phyloP scores from a whole-genome alignment of 805 yeast genomes.

The Saccharomycopsis sp. region DNA sequence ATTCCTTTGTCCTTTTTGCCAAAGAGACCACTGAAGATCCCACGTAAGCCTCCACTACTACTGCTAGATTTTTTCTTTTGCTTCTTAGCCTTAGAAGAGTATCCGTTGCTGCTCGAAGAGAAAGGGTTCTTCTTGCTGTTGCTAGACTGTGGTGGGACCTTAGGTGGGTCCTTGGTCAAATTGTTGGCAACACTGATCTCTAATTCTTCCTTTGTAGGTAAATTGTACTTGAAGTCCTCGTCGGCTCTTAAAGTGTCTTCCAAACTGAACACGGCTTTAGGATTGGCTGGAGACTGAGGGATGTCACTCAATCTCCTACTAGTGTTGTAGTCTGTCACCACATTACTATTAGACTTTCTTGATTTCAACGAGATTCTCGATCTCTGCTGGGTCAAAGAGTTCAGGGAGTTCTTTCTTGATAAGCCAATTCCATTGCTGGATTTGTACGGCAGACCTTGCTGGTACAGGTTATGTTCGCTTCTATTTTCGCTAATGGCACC shows the following conservation, averaged over 20 bases:
- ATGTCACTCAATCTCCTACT: not conserved
- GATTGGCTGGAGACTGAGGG: not conserved
- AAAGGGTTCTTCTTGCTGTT: not conserved
- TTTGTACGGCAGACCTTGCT: not conserved
- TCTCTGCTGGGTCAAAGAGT: not conserved
- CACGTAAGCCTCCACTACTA: constrained; percentile 8
- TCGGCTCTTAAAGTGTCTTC: constrained; percentile 19
- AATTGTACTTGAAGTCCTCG: constrained; percentile 5
- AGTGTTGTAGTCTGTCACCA: not conserved
- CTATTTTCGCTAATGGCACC: constrained; percentile 3
- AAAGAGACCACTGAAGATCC: constrained; percentile 12
- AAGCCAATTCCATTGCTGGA: not conserved
- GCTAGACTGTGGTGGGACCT: not conserved
- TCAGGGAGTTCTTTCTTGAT: not conserved
- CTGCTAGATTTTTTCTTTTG: not conserved
- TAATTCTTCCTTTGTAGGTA: constrained; percentile 12
- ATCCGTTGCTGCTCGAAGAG: not conserved
- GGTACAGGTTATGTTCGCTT: not conserved
- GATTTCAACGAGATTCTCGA: constrained; percentile 4
- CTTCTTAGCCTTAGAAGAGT: constrained; percentile 2
- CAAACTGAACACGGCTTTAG: constrained; percentile 16
- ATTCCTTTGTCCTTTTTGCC: constrained; percentile 7
- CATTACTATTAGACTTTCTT: not conserved
- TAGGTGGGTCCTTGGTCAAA: constrained; percentile 1
- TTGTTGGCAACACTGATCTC: constrained; percentile 5